Base-by-base conservation (phyloP, 2,329 filamentous ascomycete genomes). In the Stromatinia cepivora region DNA sequence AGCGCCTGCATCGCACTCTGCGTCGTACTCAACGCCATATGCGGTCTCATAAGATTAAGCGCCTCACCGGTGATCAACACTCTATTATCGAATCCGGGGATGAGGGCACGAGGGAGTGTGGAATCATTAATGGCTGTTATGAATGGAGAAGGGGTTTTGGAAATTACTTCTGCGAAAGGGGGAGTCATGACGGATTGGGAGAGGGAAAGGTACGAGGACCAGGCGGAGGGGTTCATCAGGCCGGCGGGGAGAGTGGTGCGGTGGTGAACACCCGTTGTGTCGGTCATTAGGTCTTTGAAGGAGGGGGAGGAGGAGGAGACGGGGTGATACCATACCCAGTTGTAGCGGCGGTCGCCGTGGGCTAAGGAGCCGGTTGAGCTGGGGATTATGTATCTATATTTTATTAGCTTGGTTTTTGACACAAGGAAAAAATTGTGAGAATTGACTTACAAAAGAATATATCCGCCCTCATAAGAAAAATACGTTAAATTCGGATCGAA, bases 271-370 rank as follows among this genome's bases (percentile, higher is more conserved):
- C 78, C 78, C 22, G 75, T 69, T 10, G 67, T 67, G 57, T 79
- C 78, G 8, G 78, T 79, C 75, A 80, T 76, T 11, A 79, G 66
- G 10, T 77, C 67, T 6, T 69, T 70, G 69, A 73, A 76, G 52
- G 75, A 73, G 50, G 53, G 39, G 2, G 73, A 73, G 46, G 42
- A 28, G 17, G 45, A 52, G 8, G 63, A n/a, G 28, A 71, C 58
- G 67, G 82, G 81, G 69, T 78, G 78, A 72, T 84, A 84, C 76
- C 81, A 84, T 22, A 84, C 82, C 74, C 80, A 83, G 72, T 83
- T 84, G 65, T 83, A 77, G 20, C 81, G 79, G 0, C 82, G 78
- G 28, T 79, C 70, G 4, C 81, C 81, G 0, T 76, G 78, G 59
- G 79, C 76, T 7, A 82, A 72, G 3, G 77, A 78, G 2, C 82